These are phyloP conservation scores for Lachancea meyersii DNA, from an alignment of 805 yeast genomes.

Conservation along the genomic window DNA sequence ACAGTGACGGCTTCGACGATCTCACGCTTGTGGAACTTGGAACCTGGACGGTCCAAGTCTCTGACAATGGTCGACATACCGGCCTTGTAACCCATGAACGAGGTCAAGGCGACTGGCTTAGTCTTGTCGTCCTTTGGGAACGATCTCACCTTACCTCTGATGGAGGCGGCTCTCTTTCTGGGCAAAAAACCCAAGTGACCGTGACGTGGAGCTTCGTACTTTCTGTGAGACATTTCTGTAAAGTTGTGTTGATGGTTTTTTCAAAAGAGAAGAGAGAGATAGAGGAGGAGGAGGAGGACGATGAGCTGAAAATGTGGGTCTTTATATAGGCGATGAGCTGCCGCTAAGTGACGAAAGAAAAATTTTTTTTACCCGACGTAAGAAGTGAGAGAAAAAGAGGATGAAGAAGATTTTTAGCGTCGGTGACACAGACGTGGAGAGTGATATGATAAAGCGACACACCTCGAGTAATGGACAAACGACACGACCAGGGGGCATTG, in stretches of 20 bases:
- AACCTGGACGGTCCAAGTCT: conserved; percentile 99
- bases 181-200: conserved; percentile 99
- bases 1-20: conserved; percentile 99
- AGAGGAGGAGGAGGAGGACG: neutral
- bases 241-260: conserved; percentile 12
- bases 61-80: conserved; percentile 99
- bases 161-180: conserved; percentile 98
- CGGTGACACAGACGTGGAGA: too few species aligned
- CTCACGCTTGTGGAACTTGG: conserved; percentile 99
- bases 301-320: neutral
- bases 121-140: conserved; percentile 98
- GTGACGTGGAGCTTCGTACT: conserved; percentile 99
- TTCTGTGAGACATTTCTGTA: conserved; percentile 93
- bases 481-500: too few species aligned
- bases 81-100: conserved; percentile 99
- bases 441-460: too few species aligned
- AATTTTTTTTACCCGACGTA: too few species aligned
- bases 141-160: conserved; percentile 98
- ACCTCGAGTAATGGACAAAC: too few species aligned
- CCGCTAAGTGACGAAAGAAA: too few species aligned
- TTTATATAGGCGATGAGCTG: conserved; percentile 16
- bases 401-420: too few species aligned
- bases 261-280: neutral
- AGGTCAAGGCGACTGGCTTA: conserved; percentile 97
- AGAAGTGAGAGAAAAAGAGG: too few species aligned